Evolutionary conservation across 2,329 filamentous ascomycete genomes (phyloP).

Genomic region (Teratosphaeria destructans): DNA sequence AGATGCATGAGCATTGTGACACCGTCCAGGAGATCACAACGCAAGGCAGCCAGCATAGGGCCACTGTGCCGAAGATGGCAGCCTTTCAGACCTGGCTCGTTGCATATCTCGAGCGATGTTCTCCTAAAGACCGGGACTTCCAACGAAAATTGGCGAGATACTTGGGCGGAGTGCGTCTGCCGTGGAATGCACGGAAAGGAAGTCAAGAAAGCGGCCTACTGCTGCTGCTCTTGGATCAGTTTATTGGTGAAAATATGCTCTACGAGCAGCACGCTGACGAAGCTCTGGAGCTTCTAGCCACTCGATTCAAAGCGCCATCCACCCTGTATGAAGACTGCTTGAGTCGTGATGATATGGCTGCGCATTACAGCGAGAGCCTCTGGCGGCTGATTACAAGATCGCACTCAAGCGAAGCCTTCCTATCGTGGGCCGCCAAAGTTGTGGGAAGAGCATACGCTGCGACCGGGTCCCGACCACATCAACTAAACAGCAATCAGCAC

Average conservation of each 20-base stretch:
- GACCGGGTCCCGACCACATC: constrained; percentile 17
- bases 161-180: constrained; percentile 45
- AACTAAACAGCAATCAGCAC: neutral
- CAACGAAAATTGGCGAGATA: constrained; percentile 8
- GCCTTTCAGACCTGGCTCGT: constrained; percentile 71
- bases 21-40: constrained; percentile 46
- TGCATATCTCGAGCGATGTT: constrained; percentile 54
- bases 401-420: constrained; percentile 18
- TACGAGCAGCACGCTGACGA: constrained; percentile 55
- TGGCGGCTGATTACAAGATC: constrained; percentile 13
- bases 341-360: constrained; percentile 54
- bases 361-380: constrained; percentile 22
- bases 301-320: constrained; percentile 56
- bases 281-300: constrained; percentile 63
- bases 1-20: constrained; percentile 47
- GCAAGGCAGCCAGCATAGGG: constrained; percentile 70
- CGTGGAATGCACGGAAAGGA: constrained; percentile 58
- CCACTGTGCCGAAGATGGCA: constrained; percentile 65
- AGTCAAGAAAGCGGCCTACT: constrained; percentile 72
- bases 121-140: neutral
- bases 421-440: constrained; percentile 75
- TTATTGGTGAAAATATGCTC: constrained; percentile 26
- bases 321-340: constrained; percentile 57
- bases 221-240: constrained; percentile 68
- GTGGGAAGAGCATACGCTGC: constrained; percentile 72